Conservation (phyloP, 345 rosid species). For the Barbarea vulgaris region DNA sequence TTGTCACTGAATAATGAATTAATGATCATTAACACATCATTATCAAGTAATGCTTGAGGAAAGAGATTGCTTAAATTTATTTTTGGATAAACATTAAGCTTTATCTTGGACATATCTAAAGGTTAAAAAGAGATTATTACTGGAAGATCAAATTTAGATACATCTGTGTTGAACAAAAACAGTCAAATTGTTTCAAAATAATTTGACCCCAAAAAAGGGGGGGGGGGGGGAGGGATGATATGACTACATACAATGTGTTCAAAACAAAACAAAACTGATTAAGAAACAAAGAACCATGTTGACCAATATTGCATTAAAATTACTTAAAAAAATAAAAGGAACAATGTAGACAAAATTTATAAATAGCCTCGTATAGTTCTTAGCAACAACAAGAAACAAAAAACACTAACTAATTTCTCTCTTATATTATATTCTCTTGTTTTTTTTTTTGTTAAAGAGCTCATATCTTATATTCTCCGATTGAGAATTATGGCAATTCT, state of each 20-base stretch:
- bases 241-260: neutral
- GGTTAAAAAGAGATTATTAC: too few species aligned
- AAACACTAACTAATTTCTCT: neutral
- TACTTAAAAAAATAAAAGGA: neutral
- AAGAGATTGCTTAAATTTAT: neutral
- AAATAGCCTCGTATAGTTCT: neutral
- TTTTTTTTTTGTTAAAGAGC: too few species aligned
- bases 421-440: too few species aligned
- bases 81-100: neutral
- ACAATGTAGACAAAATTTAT: neutral
- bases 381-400: neutral
- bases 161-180: neutral
- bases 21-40: neutral
- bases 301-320: neutral
- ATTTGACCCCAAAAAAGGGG: too few species aligned
- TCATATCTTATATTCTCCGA: too few species aligned
- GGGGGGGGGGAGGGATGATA: too few species aligned
- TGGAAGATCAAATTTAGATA: neutral
- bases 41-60: neutral
- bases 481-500: conserved; percentile 40
- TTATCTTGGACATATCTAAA: neutral
- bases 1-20: neutral
- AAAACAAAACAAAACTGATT: neutral
- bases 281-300: neutral
- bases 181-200: neutral